Conservation (phyloP, 73 alveolate species). For the Blepharisma japonicum region DNA sequence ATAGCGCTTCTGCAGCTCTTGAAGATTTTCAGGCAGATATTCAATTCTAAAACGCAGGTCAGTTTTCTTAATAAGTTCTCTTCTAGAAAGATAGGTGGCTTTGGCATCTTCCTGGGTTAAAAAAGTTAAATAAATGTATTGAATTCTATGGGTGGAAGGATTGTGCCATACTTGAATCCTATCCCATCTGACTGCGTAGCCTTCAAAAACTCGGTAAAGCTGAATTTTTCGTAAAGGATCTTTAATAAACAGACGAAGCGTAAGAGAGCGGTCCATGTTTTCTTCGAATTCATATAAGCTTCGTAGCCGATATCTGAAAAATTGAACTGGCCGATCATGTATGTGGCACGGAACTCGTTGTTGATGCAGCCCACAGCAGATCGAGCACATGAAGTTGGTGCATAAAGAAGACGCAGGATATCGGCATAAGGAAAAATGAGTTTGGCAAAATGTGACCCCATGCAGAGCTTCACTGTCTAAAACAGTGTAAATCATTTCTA, state of each 20-base stretch:
- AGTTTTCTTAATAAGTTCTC: background rate
- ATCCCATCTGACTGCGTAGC: conserved; percentile 32
- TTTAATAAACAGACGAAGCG: background rate
- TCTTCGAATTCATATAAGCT: conserved; percentile 4
- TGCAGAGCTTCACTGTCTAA: conserved; percentile 34
- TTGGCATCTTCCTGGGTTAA: background rate
- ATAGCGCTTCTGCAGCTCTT: background rate
- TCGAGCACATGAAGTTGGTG: conserved; percentile 28
- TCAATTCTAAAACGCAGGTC: background rate
- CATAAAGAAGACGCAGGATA: conserved; percentile 25
- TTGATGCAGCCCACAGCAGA: conserved; percentile 22
- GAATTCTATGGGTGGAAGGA: conserved; percentile 15
- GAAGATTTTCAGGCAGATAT: conserved; percentile 21
- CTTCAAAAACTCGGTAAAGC: conserved; percentile 29
- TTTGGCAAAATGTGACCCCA: conserved; percentile 31
- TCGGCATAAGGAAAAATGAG: conserved; percentile 21
- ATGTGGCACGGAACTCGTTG: conserved; percentile 22
- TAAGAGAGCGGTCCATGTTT: background rate
- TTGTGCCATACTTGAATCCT: conserved; percentile 9
- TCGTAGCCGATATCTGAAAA: background rate
- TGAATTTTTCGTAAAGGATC: conserved; percentile 22
- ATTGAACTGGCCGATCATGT: conserved; percentile 29
- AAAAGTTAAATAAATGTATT: conserved; percentile 29
- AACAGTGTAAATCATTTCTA: conserved; percentile 29
- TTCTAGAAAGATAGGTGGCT: conserved; percentile 10